Base-by-base conservation (phyloP, 495 filamentous ascomycete species). In the Parathielavia appendiculata region DNA sequence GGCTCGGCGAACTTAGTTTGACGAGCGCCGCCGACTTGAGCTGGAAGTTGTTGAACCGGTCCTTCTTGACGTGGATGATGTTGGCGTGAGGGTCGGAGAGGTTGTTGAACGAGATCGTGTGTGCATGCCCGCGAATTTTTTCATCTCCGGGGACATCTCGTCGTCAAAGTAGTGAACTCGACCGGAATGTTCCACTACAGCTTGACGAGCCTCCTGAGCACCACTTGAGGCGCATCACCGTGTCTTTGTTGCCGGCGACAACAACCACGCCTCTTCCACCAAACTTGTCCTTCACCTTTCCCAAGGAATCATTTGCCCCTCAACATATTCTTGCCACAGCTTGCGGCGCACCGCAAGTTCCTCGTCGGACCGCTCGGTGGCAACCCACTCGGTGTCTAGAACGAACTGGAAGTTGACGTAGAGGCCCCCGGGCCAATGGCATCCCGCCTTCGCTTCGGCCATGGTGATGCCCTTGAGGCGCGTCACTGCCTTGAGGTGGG, bases 121-220 rank as follows among this genome's bases (percentile, higher is more conserved):
- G 56, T 62, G 65, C 14, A 61, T 26, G 40, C 43, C 58, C 16
- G 36, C 26, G n/a, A 70, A 54, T 1, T 58, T 43, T 16, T 51
- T 16, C 38, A 54, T 46, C 10, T 53, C 48, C 16, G 53, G 14
- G 14, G 45, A 51, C 56, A 71, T 40, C 44, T 71, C 67, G 22
- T 67, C 48, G 48, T 57, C 69, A 64, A 64, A 71, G 57, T 61
- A 69, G 30, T 69, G 54, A 17, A 71, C 13, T 71, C 68, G 16
- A 71, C 52, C 6, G 67, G 64, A 7, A 69, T 34, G 26, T 51
- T 51, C 38, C 53, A 68, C 11, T 40, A 34, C 14, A 68, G 60
- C 39, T 47, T 60, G 2, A n/a, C 36, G 17, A 69, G 50, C 17
- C 51, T 49, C 16, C 68, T 47, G 26, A 69, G 53, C 19, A 71